Evolutionary conservation across 2,329 filamentous ascomycete genomes (phyloP).

Genomic region (Nemania sp.): DNA sequence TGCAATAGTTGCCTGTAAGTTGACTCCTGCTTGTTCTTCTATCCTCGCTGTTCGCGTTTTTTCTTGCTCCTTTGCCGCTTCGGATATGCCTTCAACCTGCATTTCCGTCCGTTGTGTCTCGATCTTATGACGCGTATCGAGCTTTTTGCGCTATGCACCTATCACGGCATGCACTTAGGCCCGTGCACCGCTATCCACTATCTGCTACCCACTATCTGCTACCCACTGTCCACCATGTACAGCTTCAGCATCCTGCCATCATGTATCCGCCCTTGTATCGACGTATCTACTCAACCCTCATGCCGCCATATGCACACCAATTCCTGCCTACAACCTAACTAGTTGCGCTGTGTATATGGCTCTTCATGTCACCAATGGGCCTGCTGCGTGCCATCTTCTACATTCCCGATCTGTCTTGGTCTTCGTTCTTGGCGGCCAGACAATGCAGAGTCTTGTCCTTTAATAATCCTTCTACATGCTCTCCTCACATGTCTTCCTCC

Average conservation of each 20-base stretch:
- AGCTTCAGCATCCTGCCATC: not conserved
- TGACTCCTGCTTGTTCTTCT: not conserved
- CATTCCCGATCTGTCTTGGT: not conserved
- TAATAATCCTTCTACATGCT: not conserved
- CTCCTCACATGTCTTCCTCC: not conserved
- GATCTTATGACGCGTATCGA: conserved; percentile 25
- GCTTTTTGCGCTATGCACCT: conserved; percentile 22
- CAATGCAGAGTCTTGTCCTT: not conserved
- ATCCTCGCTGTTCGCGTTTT: not conserved
- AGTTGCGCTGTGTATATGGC: conserved; percentile 10
- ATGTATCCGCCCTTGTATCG: conserved; percentile 19
- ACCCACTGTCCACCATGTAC: conserved; percentile 10
- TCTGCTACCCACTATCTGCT: conserved; percentile 10
- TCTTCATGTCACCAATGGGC: conserved; percentile 1
- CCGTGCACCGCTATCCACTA: conserved; percentile 13
- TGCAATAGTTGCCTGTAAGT: conserved; percentile 19
- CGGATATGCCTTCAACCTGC: not conserved
- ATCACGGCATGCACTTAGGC: conserved; percentile 19
- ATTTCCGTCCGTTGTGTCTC: not conserved
- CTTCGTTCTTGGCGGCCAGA: not conserved
- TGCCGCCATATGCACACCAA: conserved; percentile 1
- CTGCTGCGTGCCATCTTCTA: conserved; percentile 2
- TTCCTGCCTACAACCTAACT: not conserved
- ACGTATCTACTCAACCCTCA: conserved; percentile 8
- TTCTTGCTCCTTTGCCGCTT: not conserved